Evolutionary conservation across 495 filamentous ascomycete species (phyloP).

Genomic region (Neurospora sp.): DNA sequence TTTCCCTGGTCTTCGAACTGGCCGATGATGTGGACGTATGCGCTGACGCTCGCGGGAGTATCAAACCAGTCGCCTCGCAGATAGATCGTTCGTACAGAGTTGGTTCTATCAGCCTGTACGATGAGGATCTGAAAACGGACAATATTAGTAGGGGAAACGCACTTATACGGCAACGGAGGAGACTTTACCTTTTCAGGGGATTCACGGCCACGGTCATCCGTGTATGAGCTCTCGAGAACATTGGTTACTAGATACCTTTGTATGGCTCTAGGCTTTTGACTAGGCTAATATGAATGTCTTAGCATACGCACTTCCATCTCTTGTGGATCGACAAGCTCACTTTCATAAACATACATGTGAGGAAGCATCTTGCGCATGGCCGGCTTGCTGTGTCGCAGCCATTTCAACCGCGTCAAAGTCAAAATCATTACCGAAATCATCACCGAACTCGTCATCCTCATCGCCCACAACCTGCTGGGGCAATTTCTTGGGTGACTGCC

Average conservation of each 20-base stretch:
- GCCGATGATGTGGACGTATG: conserved; percentile 80
- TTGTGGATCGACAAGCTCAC: not conserved
- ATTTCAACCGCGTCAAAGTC: conserved; percentile 57
- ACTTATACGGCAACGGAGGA: not conserved
- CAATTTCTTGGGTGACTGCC: not conserved
- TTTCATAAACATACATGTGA: conserved; percentile 39
- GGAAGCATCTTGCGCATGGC: conserved; percentile 8
- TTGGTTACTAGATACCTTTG: conserved; percentile 73
- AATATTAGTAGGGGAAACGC: conserved; percentile 1
- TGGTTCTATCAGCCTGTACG: conserved; percentile 63
- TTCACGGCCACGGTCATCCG: conserved; percentile 46
- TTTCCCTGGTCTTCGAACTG: conserved; percentile 56
- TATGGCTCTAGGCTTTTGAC: conserved; percentile 54
- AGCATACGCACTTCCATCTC: conserved; percentile 24
- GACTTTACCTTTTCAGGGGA: conserved; percentile 59
- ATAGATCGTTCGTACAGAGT: conserved; percentile 53
- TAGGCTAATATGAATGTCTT: conserved; percentile 35
- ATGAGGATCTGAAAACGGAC: conserved; percentile 49
- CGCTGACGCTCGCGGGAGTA: conserved; percentile 59
- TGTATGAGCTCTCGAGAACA: conserved; percentile 56
- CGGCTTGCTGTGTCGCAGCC: conserved; percentile 40
- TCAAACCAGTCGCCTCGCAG: conserved; percentile 79
- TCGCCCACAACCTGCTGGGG: not conserved
- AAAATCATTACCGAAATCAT: conserved; percentile 57
- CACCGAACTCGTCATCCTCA: conserved; percentile 33